Base-by-base conservation (phyloP, 306 rosid genomes). In the Oemleria cerasiformis region DNA sequence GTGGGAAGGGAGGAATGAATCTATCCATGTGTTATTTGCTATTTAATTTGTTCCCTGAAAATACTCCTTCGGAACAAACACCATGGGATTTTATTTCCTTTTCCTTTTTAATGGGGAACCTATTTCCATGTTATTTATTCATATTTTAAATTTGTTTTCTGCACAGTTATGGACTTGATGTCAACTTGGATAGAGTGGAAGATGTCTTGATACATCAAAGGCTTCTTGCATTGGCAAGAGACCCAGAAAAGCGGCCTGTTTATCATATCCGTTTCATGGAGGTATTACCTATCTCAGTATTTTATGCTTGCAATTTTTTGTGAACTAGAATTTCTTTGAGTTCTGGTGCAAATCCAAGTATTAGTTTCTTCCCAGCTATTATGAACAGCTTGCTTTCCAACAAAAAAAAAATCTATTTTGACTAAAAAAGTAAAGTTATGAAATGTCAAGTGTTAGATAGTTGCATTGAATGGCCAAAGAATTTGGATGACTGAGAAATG, bases 141-240 rank as follows among this genome's bases (percentile, higher is more conserved):
- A 2, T 70, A 54, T 65, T 30, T n/a, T 63, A 41, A 16, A 75
- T 42, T 79, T 71, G 68, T 85, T 73, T 54, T 6, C 12, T 70
- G n/a, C 8, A 8, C 96, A 95, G 99, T 85, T 95, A 95, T 70
- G 96, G 91, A 73, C 90, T 95, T 68, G 99, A 95, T 77, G 92
- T 95, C 44, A 95, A 95, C 87, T 78, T 91, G 70, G 99, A 95
- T 44, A 86, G 86, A 87, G 99, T 90, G 69, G 97, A 95, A 83
- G 99, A 95, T 74, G 93, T 95, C 83, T 67, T 91, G 76, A 65
- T 95, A 73, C 99, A 95, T 80, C 95, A 82, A 77, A 88, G 43
- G 66, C 95, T 95, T 82, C 97, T 95, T 80, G 84, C 79, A 72
- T 71, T 85, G 77, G 99, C 99, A 16, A 95, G 73, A 85, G 96